Base-by-base conservation (phyloP, 495 filamentous ascomycete genomes). In the Neurospora sp. region DNA sequence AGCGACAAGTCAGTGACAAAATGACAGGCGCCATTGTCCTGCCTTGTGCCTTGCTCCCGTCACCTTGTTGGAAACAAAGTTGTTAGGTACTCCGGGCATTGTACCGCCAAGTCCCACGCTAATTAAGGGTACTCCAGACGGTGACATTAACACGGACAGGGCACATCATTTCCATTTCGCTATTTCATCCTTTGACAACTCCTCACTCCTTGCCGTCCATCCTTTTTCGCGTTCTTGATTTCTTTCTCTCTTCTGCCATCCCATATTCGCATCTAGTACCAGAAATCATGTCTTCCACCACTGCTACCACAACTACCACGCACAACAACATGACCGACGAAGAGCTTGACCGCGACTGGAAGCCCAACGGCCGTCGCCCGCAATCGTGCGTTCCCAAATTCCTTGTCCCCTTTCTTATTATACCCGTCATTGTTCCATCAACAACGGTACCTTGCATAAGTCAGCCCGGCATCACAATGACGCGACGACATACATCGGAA, bases 311-410 rank as follows among this genome's bases (percentile, higher is more conserved):
- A 35, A n/a, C 48, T 18, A 27, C 41, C 27, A 65, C 79, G 73
- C 80, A 75, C 27, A 82, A 80, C 78, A 79, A 78, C 74, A 79
- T 76, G 72, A 82, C 91, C 68, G 90, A 92, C 80, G 84, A 87
- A 74, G 91, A 92, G 72, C 83, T 89, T 78, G 87, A 91, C 78
- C 87, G 86, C 75, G 90, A 91, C 80, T 94, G 91, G 91, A 91
- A 93, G 86, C 91, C 92, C 44, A 92, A 85, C 80, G 86, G 85
- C 75, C 85, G 87, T 75, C 90, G 91, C 61, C 92, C 92, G 70
- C 92, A 94, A 85, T 95, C 93, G 93, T 95, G 84, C 82, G 92
- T 89, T 69, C 69, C 72, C 68, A 40, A 40, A 39, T 40, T 68
- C 42, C 72, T 16, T 65, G 35, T 65, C 31, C 53, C 53, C 53